A percentile compares a stretch with the other conserved stretches of the same genome.
These are phyloP conservation scores for Plasmodiophora brassicae DNA, from an alignment of 208 protist genomes.

Conservation along the genomic window DNA sequence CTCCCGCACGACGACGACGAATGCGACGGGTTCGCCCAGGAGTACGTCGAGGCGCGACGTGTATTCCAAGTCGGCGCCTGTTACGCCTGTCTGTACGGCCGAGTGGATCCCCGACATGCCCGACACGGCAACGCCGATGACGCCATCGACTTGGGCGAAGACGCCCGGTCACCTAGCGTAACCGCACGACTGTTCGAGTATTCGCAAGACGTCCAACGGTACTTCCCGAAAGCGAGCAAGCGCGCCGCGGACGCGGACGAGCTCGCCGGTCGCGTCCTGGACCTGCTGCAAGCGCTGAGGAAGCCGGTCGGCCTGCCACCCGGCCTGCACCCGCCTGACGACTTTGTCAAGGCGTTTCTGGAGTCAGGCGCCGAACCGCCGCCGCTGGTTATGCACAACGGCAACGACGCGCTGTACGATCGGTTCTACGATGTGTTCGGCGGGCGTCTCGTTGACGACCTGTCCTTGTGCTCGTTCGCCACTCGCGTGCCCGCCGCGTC, in stretches of 20 bases:
- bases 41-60: background rate
- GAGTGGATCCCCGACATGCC: background rate
- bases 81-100: conserved; percentile 3
- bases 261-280: background rate
- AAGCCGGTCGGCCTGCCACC: background rate
- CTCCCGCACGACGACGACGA: background rate
- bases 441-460: background rate
- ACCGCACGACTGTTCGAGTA: background rate
- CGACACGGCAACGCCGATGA: background rate
- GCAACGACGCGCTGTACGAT: background rate
- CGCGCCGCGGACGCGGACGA: background rate
- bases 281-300: background rate
- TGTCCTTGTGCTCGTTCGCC: background rate
- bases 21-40: background rate
- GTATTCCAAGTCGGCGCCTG: background rate
- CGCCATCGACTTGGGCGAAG: background rate
- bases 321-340: background rate
- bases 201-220: background rate
- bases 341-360: background rate
- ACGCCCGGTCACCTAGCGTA: background rate
- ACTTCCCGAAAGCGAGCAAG: too few species aligned
- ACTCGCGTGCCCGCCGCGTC: background rate
- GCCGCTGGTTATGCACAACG: background rate
- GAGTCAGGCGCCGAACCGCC: background rate
- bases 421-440: background rate